Conservation (phyloP, 2,329 filamentous ascomycete species). For the Chrysosporium keratinophilum region DNA sequence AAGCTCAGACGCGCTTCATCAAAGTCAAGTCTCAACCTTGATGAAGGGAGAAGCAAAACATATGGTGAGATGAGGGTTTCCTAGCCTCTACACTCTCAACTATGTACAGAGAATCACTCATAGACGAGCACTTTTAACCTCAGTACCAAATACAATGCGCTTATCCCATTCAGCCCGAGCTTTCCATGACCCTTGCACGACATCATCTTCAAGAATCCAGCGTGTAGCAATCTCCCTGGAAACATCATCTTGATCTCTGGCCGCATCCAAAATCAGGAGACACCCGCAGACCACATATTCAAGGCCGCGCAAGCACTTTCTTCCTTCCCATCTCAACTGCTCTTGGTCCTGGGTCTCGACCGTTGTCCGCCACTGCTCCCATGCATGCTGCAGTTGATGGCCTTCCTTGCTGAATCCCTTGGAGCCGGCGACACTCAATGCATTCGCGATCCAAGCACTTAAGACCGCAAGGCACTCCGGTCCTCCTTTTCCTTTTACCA, state of each 20-base stretch:
- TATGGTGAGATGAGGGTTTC: no score
- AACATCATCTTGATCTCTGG: constrained; percentile 25
- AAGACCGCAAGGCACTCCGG: constrained; percentile 18
- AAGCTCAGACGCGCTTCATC: no score
- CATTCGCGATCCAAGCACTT: constrained; percentile 37
- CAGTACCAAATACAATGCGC: constrained; percentile 16
- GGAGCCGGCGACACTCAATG: constrained; percentile 39
- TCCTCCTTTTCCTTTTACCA: constrained; percentile 27
- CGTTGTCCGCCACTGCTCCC: constrained; percentile 14
- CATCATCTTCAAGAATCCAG: constrained; percentile 10
- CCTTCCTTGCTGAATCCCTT: constrained; percentile 36
- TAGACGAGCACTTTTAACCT: not conserved
- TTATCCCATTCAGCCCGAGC: constrained; percentile 16
- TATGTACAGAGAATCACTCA: not conserved
- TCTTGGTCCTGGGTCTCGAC: constrained; percentile 17
- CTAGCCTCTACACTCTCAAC: no score
- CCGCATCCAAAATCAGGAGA: constrained; percentile 27
- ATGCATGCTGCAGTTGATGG: constrained; percentile 22
- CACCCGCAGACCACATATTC: constrained; percentile 26
- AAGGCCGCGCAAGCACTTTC: constrained; percentile 24
- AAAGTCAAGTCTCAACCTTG: no score
- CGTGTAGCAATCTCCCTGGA: constrained; percentile 21
- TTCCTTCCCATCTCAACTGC: constrained; percentile 25
- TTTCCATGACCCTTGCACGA: constrained; percentile 11
- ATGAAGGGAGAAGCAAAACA: no score